Conservation (phyloP, 2,329 filamentous ascomycete genomes). For the Pestalotiopsis sp. region DNA sequence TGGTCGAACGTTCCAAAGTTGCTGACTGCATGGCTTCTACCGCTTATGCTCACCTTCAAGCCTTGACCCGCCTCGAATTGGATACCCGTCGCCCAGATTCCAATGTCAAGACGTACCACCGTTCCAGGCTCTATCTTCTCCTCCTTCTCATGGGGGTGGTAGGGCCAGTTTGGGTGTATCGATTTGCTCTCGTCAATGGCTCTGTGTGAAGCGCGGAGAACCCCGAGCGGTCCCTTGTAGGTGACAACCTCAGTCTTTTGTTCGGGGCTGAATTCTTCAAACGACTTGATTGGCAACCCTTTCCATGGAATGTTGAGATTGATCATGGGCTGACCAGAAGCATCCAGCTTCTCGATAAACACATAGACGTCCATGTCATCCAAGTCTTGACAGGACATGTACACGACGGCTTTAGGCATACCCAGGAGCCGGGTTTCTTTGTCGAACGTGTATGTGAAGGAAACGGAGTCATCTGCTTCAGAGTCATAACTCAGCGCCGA, state of each 20-base stretch:
- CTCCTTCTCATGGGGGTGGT: slow-evolving; percentile 24
- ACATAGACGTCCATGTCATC: slow-evolving; percentile 47
- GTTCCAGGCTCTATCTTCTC: slow-evolving; percentile 25
- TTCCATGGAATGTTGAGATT: slow-evolving; percentile 31
- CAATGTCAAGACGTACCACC: slow-evolving; percentile 30
- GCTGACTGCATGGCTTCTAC: slow-evolving; percentile 22
- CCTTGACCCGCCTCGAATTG: slow-evolving; percentile 30
- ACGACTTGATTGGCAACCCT: slow-evolving; percentile 19
- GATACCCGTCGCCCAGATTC: slow-evolving; percentile 32
- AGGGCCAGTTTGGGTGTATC: slow-evolving; percentile 32
- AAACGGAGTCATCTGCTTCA: slow-evolving; percentile 23
- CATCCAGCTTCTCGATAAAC: slow-evolving; percentile 39
- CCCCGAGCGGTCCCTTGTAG: slow-evolving; percentile 29
- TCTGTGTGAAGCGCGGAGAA: slow-evolving; percentile 27
- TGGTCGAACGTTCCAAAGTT: slow-evolving; percentile 17
- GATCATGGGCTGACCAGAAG: slow-evolving; percentile 18
- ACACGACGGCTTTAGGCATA: slow-evolving; percentile 44
- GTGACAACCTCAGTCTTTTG: slow-evolving; percentile 26
- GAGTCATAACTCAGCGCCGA: slow-evolving; percentile 30
- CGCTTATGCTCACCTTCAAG: slow-evolving; percentile 26
- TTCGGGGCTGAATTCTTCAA: slow-evolving; percentile 23
- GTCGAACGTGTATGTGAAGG: slow-evolving; percentile 39
- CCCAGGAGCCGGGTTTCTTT: slow-evolving; percentile 41
- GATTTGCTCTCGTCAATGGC: slow-evolving; percentile 24
- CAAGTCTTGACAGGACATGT: slow-evolving; percentile 41